phyloP scores from a whole-genome alignment of 2,329 filamentous ascomycete genomes.

The Purpureocillium takamizusanense region DNA sequence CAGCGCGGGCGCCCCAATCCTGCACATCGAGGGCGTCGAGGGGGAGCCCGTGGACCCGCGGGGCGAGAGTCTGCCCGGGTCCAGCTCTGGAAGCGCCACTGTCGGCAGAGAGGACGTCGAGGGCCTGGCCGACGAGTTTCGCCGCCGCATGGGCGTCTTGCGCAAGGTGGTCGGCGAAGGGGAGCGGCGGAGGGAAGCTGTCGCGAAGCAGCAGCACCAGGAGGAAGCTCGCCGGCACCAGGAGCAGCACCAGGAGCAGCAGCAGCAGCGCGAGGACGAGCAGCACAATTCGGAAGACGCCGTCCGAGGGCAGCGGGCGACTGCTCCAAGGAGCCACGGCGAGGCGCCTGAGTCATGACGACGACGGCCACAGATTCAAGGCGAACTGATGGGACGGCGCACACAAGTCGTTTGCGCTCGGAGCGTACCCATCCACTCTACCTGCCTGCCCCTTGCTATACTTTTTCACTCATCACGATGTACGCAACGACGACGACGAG shows the following conservation, averaged over 20 bases:
- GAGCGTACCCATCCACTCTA: no score
- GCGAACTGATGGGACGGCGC: no score
- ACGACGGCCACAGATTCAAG: no score
- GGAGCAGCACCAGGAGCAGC: background rate
- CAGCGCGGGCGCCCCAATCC: slow-evolving; percentile 16
- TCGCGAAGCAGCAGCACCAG: slow-evolving; percentile 7
- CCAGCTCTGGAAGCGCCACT: slow-evolving; percentile 19
- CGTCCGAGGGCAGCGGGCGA: background rate
- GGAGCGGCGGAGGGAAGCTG: slow-evolving; percentile 29
- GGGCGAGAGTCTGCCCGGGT: slow-evolving; percentile 15
- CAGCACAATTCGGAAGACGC: no score
- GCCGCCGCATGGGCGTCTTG: slow-evolving; percentile 45
- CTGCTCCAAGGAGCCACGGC: no score
- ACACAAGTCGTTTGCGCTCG: no score
- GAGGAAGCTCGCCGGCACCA: no score
- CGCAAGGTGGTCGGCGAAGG: slow-evolving; percentile 44
- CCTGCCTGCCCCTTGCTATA: no score
- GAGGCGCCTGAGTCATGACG: no score
- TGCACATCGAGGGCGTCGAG: slow-evolving; percentile 28
- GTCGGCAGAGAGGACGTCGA: slow-evolving; percentile 37
- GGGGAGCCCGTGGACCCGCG: slow-evolving; percentile 23
- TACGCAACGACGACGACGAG: no score
- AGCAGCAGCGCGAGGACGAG: background rate
- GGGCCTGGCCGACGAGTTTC: slow-evolving; percentile 46
- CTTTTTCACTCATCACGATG: no score